Conservation (phyloP, 495 filamentous ascomycete genomes). For the Penicillium cinerascens region DNA sequence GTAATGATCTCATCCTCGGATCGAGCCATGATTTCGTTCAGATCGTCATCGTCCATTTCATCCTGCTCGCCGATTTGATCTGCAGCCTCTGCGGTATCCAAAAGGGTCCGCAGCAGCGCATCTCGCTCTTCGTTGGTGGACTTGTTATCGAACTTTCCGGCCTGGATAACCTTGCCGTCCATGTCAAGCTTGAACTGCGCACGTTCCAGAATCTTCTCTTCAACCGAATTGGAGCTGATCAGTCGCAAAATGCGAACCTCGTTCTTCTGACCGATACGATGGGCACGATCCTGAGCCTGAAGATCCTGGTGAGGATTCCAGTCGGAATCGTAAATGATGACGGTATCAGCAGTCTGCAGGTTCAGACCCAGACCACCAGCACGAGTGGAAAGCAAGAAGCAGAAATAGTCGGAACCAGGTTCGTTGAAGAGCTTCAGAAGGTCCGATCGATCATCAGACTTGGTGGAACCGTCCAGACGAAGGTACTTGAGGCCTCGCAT, state of each 20-base stretch:
- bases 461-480: conserved; percentile 92
- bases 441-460: conserved; percentile 94
- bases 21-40: conserved; percentile 83
- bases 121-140: conserved; percentile 98
- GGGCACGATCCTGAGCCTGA: conserved; percentile 97
- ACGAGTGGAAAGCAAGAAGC: conserved; percentile 97
- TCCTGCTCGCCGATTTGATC: conserved; percentile 75
- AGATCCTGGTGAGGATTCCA: conserved; percentile 99
- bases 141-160: conserved; percentile 98
- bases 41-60: conserved; percentile 95
- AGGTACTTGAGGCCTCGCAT: conserved; percentile 78
- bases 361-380: conserved; percentile 97
- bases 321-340: conserved; percentile 99
- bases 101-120: conserved; percentile 83
- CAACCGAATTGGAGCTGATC: conserved; percentile 94
- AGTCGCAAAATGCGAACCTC: conserved; percentile 94
- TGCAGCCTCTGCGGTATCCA: conserved; percentile 84
- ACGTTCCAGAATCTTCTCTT: conserved; percentile 97
- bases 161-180: conserved; percentile 99
- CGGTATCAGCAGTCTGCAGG: conserved; percentile 94
- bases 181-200: conserved; percentile 98
- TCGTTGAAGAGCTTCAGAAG: conserved; percentile 86
- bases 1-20: conserved; percentile 65
- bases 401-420: conserved; percentile 87
- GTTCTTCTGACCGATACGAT: conserved; percentile 99